Base-by-base conservation (phyloP, 1,139 yeast species). In the Starmera stellimalicola region DNA sequence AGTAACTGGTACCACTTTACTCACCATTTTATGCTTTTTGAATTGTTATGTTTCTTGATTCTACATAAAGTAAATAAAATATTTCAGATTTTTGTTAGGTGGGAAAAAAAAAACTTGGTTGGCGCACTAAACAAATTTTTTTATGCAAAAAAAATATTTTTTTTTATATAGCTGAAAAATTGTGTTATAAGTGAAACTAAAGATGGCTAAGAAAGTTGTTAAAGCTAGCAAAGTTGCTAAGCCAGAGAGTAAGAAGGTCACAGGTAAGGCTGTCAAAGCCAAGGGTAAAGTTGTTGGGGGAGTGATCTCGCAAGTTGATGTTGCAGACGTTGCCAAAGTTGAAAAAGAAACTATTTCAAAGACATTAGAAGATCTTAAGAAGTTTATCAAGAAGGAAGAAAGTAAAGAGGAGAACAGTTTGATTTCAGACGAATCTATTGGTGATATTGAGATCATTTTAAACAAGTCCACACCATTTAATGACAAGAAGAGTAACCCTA, bases 401-500 rank as follows among this genome's bases (percentile, higher is more conserved):
- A 57, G 58, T 18, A 43, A 46, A n/a, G 57, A 54, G 6, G 43
- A 45, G 15, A 57, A 45, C 27, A 58, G 52, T 33, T 64, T 70
- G 36, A 66, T 74, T 25, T 78, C 68, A 37, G 81, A 72, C 31
- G 71, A 65, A 27, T 44, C 50, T 20, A 45, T 63, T 68, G 46
- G 75, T 27, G 46, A 66, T 44, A 60, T 85, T 37, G 80, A 76
- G 45, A 58, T 87, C 29, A 48, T 58, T 19, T 50, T 54, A 18
- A 53, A 56, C 11, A 58, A 58, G 41, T 73, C 77, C 52, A 77
- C 78, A 51, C 80, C 70, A 46, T 72, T 76, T 48, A 58, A 80
- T 6, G 62, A 73, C 30, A 70, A 73, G 49, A 77, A 80, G 43
- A 66, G 67, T 37, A 87, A 87, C 60, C 93, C 95, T 29, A 77